A percentile compares a stretch with the other conserved stretches of the same genome.
These are phyloP conservation scores for Phlebiopsis flavidoalba DNA, from an alignment of 768 basidiomycete genomes.

Conservation along the genomic window DNA sequence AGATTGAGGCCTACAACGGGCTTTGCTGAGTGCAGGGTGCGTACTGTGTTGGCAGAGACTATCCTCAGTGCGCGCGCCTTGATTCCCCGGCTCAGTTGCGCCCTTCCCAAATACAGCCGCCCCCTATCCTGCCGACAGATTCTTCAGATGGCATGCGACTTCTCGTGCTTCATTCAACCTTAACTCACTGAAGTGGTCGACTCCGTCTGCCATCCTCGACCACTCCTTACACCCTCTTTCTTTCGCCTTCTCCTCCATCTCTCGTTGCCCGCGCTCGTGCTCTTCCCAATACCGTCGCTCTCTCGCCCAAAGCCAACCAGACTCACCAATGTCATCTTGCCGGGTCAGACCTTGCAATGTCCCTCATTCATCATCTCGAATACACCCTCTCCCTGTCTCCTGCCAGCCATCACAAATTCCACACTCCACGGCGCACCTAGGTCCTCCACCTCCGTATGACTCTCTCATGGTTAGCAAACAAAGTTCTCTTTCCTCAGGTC, in stretches of 20 bases:
- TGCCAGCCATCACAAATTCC: background rate
- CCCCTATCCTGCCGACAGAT: background rate
- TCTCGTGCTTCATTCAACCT: background rate
- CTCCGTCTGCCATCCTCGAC: background rate
- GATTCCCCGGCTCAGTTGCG: background rate
- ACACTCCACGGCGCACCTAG: background rate
- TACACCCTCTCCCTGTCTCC: background rate
- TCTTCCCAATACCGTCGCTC: background rate
- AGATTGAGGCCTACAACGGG: background rate
- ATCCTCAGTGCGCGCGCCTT: background rate
- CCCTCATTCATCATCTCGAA: background rate
- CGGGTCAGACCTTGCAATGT: background rate
- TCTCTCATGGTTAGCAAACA: background rate
- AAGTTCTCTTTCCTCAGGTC: background rate
- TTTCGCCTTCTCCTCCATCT: background rate
- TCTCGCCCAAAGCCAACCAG: background rate
- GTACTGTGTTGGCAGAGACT: background rate
- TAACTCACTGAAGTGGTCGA: background rate
- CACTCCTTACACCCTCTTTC: background rate
- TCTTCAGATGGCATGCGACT: background rate
- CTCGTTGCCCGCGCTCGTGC: background rate
- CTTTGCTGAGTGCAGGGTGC: background rate
- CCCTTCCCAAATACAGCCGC: background rate
- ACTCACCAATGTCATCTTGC: background rate
- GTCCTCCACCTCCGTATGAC: background rate